Evolutionary conservation across 2,329 filamentous ascomycete species (phyloP).

Genomic region (Cordyceps farinosa): DNA sequence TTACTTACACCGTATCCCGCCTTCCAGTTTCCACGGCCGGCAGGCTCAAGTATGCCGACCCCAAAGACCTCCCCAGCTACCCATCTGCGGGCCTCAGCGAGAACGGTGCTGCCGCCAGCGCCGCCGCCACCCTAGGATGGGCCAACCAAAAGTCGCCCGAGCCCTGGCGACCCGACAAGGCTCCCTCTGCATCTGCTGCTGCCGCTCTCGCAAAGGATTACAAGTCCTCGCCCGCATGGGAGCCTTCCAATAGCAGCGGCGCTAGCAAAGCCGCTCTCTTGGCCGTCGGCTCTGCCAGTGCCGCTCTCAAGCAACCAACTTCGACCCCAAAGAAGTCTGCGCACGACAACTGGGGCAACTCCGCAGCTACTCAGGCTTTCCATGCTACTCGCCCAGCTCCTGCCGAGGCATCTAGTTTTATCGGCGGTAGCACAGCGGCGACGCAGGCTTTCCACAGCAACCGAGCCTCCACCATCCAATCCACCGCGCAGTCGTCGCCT

Average conservation of each 20-base stretch:
- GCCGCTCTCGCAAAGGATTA: slow-evolving; percentile 42
- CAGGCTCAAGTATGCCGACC: slow-evolving; percentile 66
- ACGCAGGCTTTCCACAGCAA: slow-evolving; percentile 38
- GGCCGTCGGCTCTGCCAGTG: slow-evolving; percentile 45
- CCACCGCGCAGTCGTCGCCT: slow-evolving; percentile 30
- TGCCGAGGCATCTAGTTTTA: slow-evolving; percentile 21
- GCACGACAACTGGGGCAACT: slow-evolving; percentile 53
- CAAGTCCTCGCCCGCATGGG: slow-evolving; percentile 51
- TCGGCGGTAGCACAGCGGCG: slow-evolving; percentile 29
- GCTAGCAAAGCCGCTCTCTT: slow-evolving; percentile 73
- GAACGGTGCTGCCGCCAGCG: slow-evolving; percentile 62
- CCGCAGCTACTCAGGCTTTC: slow-evolving; percentile 68
- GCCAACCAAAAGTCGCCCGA: slow-evolving; percentile 63
- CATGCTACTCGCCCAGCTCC: slow-evolving; percentile 31
- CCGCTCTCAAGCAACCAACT: slow-evolving; percentile 28
- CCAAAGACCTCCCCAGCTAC: slow-evolving; percentile 70
- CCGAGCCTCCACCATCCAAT: slow-evolving; percentile 20
- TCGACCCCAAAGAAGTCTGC: slow-evolving; percentile 21
- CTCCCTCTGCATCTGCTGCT: slow-evolving; percentile 47
- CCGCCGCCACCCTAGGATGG: slow-evolving; percentile 73
- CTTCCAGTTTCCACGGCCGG: slow-evolving; percentile 33
- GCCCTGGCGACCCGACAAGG: slow-evolving; percentile 62
- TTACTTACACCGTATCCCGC: slow-evolving; percentile 18
- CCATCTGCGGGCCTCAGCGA: slow-evolving; percentile 61
- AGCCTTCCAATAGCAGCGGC: slow-evolving; percentile 59